Evolutionary conservation across 176 grass and related monocot genomes (phyloP), one percentile per base, ranked within the genome.

Genomic region (Aechmea fasciata): DNA sequence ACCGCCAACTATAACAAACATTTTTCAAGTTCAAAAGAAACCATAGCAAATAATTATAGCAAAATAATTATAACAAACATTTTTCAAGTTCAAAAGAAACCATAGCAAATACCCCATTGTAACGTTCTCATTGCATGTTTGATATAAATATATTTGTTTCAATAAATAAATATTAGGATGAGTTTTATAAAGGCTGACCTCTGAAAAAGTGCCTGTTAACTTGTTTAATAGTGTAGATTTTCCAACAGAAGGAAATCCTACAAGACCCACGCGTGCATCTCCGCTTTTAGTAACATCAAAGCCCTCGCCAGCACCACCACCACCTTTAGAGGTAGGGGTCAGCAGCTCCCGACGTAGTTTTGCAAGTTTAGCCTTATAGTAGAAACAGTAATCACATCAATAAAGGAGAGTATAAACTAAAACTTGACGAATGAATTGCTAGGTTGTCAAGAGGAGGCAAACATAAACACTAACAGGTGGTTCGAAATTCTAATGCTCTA

Each of bases 201-300:
- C 94, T 64, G 94, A 99, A 74, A 93, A 99, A 57, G 89, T 99
- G 50, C 94, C 94, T 0, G 89, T 99, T 15, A 99, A 79, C 79
- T 99, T 99, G 77, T 99, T 99, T 70, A 99, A 54, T 28, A 99
- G 72, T 63, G 94, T 99, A 63, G 94, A 99, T 90, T 99, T 99
- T 10, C 94, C 94, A 49, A 99, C 94, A 1, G 89, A 99, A 23
- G 94, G 94, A 76, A 99, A 99, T 1, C 94, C 94, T 26, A 99
- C 94, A 50, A 99, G 80, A 69, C 94, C 94, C 50, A 99, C 89
- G 51, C 94, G 94, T 13, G 94, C 81, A 80, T 99, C 94, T 69
- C 94, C 94, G 77, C 90, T 90, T 70, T 99, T 93, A 2, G 90
- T 99, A 57, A 99, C 94, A 79, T 99, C 94, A 41, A 99, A 99